Percentiles rank a stretch among this genome's conserved stretches.
phyloP scores from a whole-genome alignment of 495 filamentous ascomycete genomes.

The Endocarpon pusillum region DNA sequence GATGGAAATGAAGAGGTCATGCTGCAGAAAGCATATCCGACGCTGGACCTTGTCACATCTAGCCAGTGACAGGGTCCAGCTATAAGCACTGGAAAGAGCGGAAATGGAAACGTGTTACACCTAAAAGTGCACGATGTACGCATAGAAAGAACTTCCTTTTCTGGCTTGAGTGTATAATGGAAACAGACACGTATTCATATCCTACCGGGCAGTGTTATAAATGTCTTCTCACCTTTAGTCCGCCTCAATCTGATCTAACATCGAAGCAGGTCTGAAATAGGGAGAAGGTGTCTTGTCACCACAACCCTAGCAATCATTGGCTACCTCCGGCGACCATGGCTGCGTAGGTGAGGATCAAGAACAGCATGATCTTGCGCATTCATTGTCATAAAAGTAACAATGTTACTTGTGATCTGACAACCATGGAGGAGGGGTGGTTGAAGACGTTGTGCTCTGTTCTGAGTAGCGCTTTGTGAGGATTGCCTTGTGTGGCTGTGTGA shows the following conservation, averaged over 20 bases:
- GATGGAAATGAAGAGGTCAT: no score
- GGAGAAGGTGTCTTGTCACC: slow-evolving; percentile 12
- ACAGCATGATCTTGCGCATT: slow-evolving; percentile 4
- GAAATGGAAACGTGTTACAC: no score
- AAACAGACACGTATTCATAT: no score
- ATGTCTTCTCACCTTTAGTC: slow-evolving; percentile 29
- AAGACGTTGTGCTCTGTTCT: slow-evolving; percentile 27
- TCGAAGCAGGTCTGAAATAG: slow-evolving; percentile 27
- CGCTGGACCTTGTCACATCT: no score
- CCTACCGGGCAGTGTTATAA: not conserved
- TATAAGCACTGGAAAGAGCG: no score
- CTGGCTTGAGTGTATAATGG: no score
- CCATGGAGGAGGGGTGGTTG: slow-evolving; percentile 18
- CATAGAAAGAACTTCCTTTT: no score
- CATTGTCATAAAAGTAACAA: slow-evolving; percentile 2
- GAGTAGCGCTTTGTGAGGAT: slow-evolving; percentile 18
- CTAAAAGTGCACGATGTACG: no score
- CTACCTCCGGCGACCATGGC: slow-evolving; percentile 8
- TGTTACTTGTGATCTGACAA: slow-evolving; percentile 30
- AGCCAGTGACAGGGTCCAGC: no score
- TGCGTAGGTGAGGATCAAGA: slow-evolving; percentile 3
- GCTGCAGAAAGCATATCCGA: no score
- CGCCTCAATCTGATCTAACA: slow-evolving; percentile 16
- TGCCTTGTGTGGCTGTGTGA: not conserved
- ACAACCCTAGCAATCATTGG: slow-evolving; percentile 2